Conservation (phyloP, 148 eudicot species). For the Selenicereus undatus region DNA sequence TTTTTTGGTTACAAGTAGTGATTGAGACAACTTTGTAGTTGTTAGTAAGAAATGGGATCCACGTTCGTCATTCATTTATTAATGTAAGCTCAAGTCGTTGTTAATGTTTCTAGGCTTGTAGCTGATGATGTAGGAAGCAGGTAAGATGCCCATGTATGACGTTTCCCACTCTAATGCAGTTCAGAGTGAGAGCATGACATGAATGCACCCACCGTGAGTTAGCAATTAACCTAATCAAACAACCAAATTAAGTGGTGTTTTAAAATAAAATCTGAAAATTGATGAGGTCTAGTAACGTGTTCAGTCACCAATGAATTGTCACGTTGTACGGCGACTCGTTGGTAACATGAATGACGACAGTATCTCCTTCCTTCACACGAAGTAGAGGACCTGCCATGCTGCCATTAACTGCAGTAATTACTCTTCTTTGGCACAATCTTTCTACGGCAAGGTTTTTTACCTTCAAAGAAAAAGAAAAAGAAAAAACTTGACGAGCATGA, state of each 20-base stretch:
- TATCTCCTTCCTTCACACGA: slow-evolving; percentile 49
- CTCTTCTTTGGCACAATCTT: slow-evolving; percentile 35
- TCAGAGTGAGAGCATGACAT: background rate
- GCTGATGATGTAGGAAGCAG: background rate
- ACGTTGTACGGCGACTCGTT: slow-evolving; percentile 56
- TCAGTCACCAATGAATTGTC: slow-evolving; percentile 53
- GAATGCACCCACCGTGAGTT: background rate
- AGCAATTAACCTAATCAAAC: too few species aligned
- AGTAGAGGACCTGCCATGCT: slow-evolving; percentile 54
- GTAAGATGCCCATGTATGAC: background rate
- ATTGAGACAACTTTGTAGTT: background rate
- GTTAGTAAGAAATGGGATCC: background rate
- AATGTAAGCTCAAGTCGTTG: background rate
- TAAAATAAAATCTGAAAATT: background rate
- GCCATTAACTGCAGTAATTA: slow-evolving; percentile 48
- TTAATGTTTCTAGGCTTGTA: background rate
- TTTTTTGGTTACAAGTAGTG: background rate
- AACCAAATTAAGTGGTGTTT: too few species aligned
- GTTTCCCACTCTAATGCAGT: background rate
- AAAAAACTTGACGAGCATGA: background rate
- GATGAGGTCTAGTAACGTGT: background rate
- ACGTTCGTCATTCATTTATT: background rate
- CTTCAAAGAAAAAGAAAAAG: slow-evolving; percentile 17
- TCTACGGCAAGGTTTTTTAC: slow-evolving; percentile 40
- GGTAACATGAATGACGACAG: slow-evolving; percentile 48